phyloP scores from a whole-genome alignment of 208 protist genomes.

The Trypanosoma melophagium region DNA sequence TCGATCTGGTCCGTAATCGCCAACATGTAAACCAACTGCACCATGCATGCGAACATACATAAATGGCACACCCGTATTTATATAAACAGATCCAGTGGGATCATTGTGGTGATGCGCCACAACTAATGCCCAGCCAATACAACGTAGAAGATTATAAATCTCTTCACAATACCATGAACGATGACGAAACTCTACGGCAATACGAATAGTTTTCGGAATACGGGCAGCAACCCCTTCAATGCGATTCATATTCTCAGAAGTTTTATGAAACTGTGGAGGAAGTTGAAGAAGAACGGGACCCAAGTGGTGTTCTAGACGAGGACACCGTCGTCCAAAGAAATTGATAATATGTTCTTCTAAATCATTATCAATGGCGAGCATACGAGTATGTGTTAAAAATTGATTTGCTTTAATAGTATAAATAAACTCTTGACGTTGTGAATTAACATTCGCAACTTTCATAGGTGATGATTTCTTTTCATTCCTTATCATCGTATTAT shows the following conservation, averaged over 20 bases:
- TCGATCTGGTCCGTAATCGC: slow-evolving; percentile 62
- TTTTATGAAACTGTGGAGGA: slow-evolving; percentile 61
- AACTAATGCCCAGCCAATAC: slow-evolving; percentile 61
- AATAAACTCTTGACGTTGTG: slow-evolving; percentile 35
- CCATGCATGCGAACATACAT: slow-evolving; percentile 78
- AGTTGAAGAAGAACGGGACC: slow-evolving; percentile 72
- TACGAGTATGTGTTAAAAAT: slow-evolving; percentile 67
- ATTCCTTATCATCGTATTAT: neutral
- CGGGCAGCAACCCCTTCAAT: slow-evolving; percentile 35
- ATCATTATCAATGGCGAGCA: slow-evolving; percentile 49
- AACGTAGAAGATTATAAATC: slow-evolving; percentile 47
- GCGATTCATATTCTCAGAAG: slow-evolving; percentile 37
- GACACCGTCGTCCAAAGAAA: slow-evolving; percentile 55
- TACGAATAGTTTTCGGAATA: slow-evolving; percentile 46
- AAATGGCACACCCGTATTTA: slow-evolving; percentile 64
- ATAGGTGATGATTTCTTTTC: neutral
- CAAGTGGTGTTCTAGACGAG: slow-evolving; percentile 43
- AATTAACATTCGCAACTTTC: neutral
- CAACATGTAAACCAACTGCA: slow-evolving; percentile 41
- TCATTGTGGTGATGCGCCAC: slow-evolving; percentile 63
- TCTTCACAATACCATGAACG: slow-evolving; percentile 59
- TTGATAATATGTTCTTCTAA: slow-evolving; percentile 40
- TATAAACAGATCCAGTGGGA: slow-evolving; percentile 39
- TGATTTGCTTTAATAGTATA: slow-evolving; percentile 80
- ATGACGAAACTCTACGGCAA: slow-evolving; percentile 78